These are phyloP conservation scores for Ascobolus immersus DNA, from an alignment of 495 filamentous ascomycete species.

Conservation along the genomic window DNA sequence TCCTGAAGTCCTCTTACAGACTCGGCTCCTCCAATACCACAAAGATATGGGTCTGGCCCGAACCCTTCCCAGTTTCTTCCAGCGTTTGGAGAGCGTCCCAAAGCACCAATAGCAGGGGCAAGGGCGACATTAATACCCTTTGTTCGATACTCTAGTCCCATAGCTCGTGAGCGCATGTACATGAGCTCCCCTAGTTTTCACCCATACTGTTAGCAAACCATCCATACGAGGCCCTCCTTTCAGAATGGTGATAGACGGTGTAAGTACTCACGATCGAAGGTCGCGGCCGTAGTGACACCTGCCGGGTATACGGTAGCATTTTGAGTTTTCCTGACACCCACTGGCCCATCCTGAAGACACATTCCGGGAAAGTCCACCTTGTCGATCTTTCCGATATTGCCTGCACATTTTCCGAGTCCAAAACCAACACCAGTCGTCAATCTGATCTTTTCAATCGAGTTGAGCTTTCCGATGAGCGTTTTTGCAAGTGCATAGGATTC, in stretches of 20 bases:
- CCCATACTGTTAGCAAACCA: too few species aligned
- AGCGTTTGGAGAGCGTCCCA: constrained; percentile 32
- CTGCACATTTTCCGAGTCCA: too few species aligned
- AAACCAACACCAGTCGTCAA: too few species aligned
- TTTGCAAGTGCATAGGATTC: too few species aligned
- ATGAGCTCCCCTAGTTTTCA: constrained; percentile 27
- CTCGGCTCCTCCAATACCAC: constrained; percentile 27
- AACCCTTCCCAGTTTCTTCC: constrained; percentile 46
- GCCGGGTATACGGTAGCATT: constrained; percentile 29
- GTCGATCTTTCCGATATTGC: too few species aligned
- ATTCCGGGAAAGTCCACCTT: constrained; percentile 19
- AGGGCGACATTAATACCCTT: constrained; percentile 32
- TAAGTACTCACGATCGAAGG: constrained; percentile 16
- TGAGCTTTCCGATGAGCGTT: too few species aligned
- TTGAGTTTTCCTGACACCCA: constrained; percentile 25
- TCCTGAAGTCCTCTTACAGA: constrained; percentile 31
- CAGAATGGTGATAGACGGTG: too few species aligned
- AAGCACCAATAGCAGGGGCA: constrained; percentile 27
- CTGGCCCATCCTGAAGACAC: constrained; percentile 30
- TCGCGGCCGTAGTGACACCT: constrained; percentile 26
- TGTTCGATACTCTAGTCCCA: constrained; percentile 32
- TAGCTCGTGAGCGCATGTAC: constrained; percentile 29
- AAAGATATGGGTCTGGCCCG: constrained; percentile 34
- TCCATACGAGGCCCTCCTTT: too few species aligned
- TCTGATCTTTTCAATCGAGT: too few species aligned